Evolutionary conservation across 306 rosid species (phyloP), one percentile per base, ranked within the genome.

Genomic region (Aeschynomene evenia): DNA sequence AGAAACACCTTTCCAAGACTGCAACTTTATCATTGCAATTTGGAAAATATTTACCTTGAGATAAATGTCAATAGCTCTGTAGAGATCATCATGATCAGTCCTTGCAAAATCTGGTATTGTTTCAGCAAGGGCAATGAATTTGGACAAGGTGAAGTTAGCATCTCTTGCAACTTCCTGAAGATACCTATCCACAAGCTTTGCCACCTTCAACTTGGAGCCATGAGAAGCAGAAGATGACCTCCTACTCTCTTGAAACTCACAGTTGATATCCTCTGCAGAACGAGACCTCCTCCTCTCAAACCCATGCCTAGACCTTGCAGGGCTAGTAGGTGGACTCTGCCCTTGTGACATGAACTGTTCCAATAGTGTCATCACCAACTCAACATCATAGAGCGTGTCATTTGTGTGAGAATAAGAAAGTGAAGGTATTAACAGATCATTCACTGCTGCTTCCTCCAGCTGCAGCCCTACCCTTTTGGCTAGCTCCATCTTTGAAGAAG

Each of bases 191-290:
- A 94, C 90, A 73, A 94, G 80, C 84, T 87, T 94, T 39, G 96
- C 99, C 61, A 94, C 99, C 76, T 85, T 91, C 70, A 94, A 71
- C 71, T 86, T 90, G 36, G 98, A 86, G 68, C 96, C 70, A 33
- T 93, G 98, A 40, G 98, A 90, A n/a, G 97, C 97, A 14, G 98
- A 93, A 67, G 96, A 93, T 0, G 97, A 93, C 69, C 97, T 88
- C 55, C 98, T 77, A 65, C 94, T 90, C 78, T 93, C 98, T 82
- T 90, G 98, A 23, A 93, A 93, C 53, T 90, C 98, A 7, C 83
- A 90, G 68, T 88, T 87, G 15, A 93, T 86, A 61, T 93, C 90
- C 81, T 93, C 98, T 0, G 98, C 97, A 0, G 98, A 93, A 28
- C 98, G 85, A 39, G 98, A 93, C 85, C 98, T 82, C 53, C 98